Percentiles rank a stretch among this genome's conserved stretches.
Conservation (phyloP, 1,284 basidiomycete species). For the Ceratorhiza oryzae-sativae region DNA sequence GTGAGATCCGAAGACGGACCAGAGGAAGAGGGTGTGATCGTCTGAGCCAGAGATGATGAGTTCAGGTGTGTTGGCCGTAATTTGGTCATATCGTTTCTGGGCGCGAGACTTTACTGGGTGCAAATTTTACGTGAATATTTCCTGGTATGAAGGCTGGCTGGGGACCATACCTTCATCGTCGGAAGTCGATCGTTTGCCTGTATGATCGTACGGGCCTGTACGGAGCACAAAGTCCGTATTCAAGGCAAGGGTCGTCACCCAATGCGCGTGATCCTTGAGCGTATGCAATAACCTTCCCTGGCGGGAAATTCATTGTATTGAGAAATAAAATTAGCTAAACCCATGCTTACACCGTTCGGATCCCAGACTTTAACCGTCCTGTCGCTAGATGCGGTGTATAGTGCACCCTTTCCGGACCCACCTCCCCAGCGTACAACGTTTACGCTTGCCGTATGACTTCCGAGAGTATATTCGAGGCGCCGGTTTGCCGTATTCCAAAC, state of each 20-base stretch:
- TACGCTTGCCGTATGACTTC: conserved; percentile 92
- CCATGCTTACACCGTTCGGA: conserved; percentile 67
- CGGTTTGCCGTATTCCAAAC: conserved; percentile 86
- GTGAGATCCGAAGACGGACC: conserved; percentile 68
- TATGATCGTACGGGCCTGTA: conserved; percentile 95
- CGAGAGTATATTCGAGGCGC: conserved; percentile 82
- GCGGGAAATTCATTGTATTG: not conserved
- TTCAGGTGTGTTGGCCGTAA: conserved; percentile 76
- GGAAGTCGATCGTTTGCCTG: conserved; percentile 72
- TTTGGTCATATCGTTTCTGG: conserved; percentile 72
- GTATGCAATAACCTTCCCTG: conserved; percentile 73
- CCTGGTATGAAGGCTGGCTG: conserved; percentile 2
- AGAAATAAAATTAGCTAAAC: not conserved
- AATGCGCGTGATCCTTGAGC: conserved; percentile 95
- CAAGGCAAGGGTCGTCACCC: conserved; percentile 96
- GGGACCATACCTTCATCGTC: conserved; percentile 75
- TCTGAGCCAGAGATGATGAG: conserved; percentile 92
- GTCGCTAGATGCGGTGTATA: conserved; percentile 96
- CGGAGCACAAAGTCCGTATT: conserved; percentile 95
- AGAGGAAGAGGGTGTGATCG: conserved; percentile 93
- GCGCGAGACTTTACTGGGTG: conserved; percentile 74
- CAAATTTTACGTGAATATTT: conserved; percentile 15
- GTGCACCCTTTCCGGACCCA: conserved; percentile 71
- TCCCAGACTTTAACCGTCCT: conserved; percentile 95
- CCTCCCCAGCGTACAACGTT: conserved; percentile 98